Base-by-base conservation (phyloP, 768 basidiomycete species). In the Hericium coralloides region DNA sequence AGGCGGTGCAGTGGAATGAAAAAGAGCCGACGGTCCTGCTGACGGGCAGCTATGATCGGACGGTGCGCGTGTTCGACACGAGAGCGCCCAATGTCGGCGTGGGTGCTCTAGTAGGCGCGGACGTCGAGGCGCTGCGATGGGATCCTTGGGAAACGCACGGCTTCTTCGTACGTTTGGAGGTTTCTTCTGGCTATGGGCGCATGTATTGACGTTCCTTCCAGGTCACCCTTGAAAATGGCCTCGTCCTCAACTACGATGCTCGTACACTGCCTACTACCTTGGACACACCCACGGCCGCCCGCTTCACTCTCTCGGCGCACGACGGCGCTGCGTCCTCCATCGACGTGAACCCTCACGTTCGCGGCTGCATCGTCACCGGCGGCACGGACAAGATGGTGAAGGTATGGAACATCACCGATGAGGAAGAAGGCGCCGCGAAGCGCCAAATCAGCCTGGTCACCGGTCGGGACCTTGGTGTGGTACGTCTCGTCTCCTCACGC, bases 331-430 rank as follows among this genome's bases (percentile, higher is more conserved):
- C 83, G 10, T 91, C 92, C 2, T 85, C 90, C 1, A 75, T 99
- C 49, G 97, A 98, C 68, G 79, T 98, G 60, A 97, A 92, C 68
- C 85, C 93, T 4, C 85, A 92, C 66, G 79, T 98, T 41, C 84
- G 82, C 55, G 97, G 97, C 1, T 95, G 91, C 70, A 76, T 99
- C 63, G 92, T 81, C 17, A 98, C 97, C 0, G 97, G 95, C 18
- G 97, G 97, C 2, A 85, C 87, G 18, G 97, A 98, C 76, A 97
- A 95, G 68, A 74, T 92, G 37, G 91, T 97, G 68, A 98, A 98
- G 70, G 77, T 98, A 4, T 99, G 97, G 97, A 98, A 98, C 66
- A 76, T 95, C 49, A 75, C 73, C 45, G 87, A 89, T 59, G 83
- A 83, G 49, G 76, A 77, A 3, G n/a, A 45, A 17, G 71, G 70